phyloP scores from a whole-genome alignment of 148 eudicot genomes.

The Camellia granthamiana region DNA sequence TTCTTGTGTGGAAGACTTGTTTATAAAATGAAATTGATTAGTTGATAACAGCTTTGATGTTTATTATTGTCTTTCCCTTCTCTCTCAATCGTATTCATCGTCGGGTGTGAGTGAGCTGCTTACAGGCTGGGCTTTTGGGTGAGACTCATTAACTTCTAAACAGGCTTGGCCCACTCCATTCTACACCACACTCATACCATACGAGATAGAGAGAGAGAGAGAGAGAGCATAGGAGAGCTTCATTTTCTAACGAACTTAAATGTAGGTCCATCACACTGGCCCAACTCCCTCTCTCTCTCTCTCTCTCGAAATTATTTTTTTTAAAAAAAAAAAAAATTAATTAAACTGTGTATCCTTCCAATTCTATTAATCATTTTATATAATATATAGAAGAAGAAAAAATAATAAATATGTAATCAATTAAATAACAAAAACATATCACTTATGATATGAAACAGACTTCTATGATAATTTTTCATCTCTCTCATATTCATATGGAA shows the following conservation, averaged over 20 bases:
- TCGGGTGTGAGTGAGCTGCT: slow-evolving; percentile 16
- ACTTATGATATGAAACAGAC: too few relatives aligned
- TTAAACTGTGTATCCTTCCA: too few relatives aligned
- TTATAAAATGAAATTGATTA: not conserved
- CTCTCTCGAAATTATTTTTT: not conserved
- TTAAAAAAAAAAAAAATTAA: too few relatives aligned
- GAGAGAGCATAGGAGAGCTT: too few relatives aligned
- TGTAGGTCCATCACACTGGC: too few relatives aligned
- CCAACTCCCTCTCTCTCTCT: not conserved
- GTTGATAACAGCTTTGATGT: slow-evolving; percentile 9
- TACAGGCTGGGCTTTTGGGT: slow-evolving; percentile 31
- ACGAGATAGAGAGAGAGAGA: too few relatives aligned
- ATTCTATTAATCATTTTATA: too few relatives aligned
- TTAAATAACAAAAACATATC: too few relatives aligned
- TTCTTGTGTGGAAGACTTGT: not conserved
- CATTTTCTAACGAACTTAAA: too few relatives aligned
- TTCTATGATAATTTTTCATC: not conserved
- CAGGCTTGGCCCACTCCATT: not conserved
- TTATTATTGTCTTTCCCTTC: not conserved
- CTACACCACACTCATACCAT: too few relatives aligned
- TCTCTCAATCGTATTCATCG: not conserved
- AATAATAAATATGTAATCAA: too few relatives aligned
- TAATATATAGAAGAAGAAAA: too few relatives aligned
- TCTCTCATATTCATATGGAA: not conserved
- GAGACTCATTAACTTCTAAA: slow-evolving; percentile 9